Base-by-base conservation (phyloP, 2,329 filamentous ascomycete species). In the Ceratocystis alfenasii region DNA sequence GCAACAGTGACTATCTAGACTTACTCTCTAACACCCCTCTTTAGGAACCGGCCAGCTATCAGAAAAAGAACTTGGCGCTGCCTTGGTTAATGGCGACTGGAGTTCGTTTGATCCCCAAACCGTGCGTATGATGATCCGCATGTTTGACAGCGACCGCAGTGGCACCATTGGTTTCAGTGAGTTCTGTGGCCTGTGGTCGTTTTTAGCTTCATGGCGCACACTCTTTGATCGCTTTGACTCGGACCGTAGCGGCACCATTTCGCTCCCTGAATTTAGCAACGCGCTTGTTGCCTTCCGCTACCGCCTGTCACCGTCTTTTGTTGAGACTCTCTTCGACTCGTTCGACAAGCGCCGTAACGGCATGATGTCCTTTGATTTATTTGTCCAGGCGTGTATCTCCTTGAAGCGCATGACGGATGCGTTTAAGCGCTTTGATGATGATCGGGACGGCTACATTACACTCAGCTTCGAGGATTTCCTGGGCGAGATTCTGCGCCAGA, bases 331-430 rank as follows among this genome's bases (percentile, higher is more conserved):
- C 63, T 99, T 96, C 77, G 81, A 83, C 70, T 94, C 90, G 0
- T 97, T 95, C 77, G 93, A 96, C 75, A 91, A 88, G 79, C 81
- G 83, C 69, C 77, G 78, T 70, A 81, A 84, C 73, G 86, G 87
- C 46, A 81, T 82, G 71, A 90, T 91, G 83, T 89, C 87, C 76
- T 99, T 99, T 73, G 94, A 99, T 77, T 77, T 99, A 63, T 99
- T 99, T 73, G 94, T 99, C 68, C 94, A 99, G 80, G 90, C 90
- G 64, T 97, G 94, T 76, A 97, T 99, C 74, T 91, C 86, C 71
- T 80, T 99, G 72, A 96, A 97, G 83, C 84, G 94, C 71, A 97
- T 99, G 93, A 99, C 94, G 68, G 94, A 99, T 75, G 91, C 96
- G 33, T 99, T 99, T 75, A 99, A 99, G 81, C 93, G 92, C 77